These are phyloP conservation scores for Zygosaccharomyces sapae DNA, from an alignment of 1,139 yeast genomes.

Conservation along the genomic window DNA sequence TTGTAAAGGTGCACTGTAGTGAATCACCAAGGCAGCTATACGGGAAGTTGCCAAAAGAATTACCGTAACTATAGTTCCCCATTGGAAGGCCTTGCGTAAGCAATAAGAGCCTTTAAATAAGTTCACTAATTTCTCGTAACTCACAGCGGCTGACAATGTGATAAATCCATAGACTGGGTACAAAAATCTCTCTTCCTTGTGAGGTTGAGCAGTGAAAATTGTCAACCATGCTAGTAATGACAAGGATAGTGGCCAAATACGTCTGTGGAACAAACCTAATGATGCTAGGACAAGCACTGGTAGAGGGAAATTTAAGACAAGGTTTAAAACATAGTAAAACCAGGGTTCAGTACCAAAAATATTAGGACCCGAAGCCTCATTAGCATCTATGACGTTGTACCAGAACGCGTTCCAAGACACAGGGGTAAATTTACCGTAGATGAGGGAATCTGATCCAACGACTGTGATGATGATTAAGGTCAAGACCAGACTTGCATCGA, in stretches of 20 bases:
- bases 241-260: constrained; percentile 36
- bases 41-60: constrained; percentile 37
- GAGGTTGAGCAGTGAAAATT: constrained; percentile 73
- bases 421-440: constrained; percentile 57
- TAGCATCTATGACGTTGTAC: constrained; percentile 75
- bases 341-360: constrained; percentile 93
- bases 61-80: constrained; percentile 15
- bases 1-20: constrained; percentile 58
- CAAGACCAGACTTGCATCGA: constrained; percentile 37
- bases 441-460: constrained; percentile 55
- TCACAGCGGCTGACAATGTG: constrained; percentile 57
- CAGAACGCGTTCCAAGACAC: constrained; percentile 80
- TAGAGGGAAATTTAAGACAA: constrained; percentile 65
- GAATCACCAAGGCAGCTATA: constrained; percentile 47
- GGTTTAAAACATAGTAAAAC: constrained; percentile 63
- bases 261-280: constrained; percentile 28
- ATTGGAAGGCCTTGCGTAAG: constrained; percentile 15
- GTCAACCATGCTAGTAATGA: constrained; percentile 62
- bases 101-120: constrained; percentile 11
- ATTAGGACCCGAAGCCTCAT: constrained; percentile 74
- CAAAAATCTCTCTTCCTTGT: constrained; percentile 87
- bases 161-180: constrained; percentile 80
- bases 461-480: constrained; percentile 38
- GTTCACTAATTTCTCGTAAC: constrained; percentile 37
- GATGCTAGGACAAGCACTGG: constrained; percentile 35